Evolutionary conservation across 495 filamentous ascomycete genomes (phyloP).

Genomic region (Aspergillus sclerotiicarbonarius): DNA sequence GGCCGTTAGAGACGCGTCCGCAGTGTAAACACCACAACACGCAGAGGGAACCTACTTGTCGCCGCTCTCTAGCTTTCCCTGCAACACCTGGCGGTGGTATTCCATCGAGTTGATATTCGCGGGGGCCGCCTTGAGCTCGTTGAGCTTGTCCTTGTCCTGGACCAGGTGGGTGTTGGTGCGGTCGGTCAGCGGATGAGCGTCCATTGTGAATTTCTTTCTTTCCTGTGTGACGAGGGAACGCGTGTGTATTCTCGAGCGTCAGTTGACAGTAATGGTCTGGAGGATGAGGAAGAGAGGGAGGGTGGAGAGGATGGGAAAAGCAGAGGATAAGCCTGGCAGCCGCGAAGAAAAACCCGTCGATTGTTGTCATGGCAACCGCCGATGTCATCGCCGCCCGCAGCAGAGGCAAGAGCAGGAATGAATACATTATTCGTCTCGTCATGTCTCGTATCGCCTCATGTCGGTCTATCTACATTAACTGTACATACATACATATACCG

Average conservation of each 20-base stretch:
- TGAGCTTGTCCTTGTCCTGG: conserved; percentile 27
- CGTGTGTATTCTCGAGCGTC: neutral
- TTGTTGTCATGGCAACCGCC: conserved; percentile 47
- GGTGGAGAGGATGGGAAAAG: conserved; percentile 8
- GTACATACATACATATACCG: too few species aligned
- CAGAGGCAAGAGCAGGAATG: neutral
- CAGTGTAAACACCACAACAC: neutral
- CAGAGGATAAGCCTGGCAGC: conserved; percentile 23
- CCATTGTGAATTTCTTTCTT: conserved; percentile 21
- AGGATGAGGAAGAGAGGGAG: neutral
- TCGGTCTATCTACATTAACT: neutral
- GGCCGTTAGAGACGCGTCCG: neutral
- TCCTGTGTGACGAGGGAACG: neutral
- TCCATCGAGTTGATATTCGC: conserved; percentile 57
- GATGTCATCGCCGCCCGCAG: neutral
- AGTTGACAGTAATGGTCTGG: neutral
- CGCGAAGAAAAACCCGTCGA: conserved; percentile 33
- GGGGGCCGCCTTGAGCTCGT: conserved; percentile 30
- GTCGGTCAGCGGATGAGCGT: conserved; percentile 41
- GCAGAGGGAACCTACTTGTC: conserved; percentile 56
- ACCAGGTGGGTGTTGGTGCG: conserved; percentile 47
- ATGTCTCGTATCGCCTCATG: neutral
- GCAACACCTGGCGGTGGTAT: conserved; percentile 74
- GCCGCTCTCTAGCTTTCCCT: conserved; percentile 63
- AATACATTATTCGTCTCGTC: neutral